phyloP scores from a whole-genome alignment of 108 stramenopile genomes.

The Nannochloropsis granulata region DNA sequence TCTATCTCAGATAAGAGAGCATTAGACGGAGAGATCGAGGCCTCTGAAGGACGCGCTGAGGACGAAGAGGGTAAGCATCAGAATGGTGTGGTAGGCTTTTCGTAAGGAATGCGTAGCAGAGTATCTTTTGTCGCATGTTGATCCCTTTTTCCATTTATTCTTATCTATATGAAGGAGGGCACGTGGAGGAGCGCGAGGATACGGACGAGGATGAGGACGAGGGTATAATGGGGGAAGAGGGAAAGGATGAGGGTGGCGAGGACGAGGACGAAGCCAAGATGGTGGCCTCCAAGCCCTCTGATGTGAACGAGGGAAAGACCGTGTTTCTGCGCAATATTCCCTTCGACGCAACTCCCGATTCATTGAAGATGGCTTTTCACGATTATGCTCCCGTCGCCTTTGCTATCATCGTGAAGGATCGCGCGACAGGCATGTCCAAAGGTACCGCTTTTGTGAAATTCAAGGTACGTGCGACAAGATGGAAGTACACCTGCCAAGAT shows the following conservation, averaged over 20 bases:
- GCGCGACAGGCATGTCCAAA: constrained; percentile 16
- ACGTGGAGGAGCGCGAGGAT: constrained; percentile 7
- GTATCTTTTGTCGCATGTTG: too few relatives aligned
- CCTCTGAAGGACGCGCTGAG: too few relatives aligned
- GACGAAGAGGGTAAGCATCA: too few relatives aligned
- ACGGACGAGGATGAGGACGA: constrained; percentile 24
- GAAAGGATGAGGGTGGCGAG: constrained; percentile 7
- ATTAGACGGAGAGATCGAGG: too few relatives aligned
- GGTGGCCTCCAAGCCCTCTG: not conserved
- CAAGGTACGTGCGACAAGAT: constrained; percentile 16
- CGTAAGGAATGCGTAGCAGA: too few relatives aligned
- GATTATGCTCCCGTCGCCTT: constrained; percentile 61
- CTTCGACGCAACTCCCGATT: constrained; percentile 75
- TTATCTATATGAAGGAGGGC: not conserved
- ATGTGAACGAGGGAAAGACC: constrained; percentile 44
- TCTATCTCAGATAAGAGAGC: too few relatives aligned
- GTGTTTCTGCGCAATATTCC: constrained; percentile 86
- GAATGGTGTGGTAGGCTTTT: too few relatives aligned
- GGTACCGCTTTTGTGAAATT: constrained; percentile 62
- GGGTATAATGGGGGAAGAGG: constrained; percentile 4
- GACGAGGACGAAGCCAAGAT: not conserved
- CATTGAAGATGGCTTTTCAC: constrained; percentile 57
- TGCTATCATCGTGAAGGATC: constrained; percentile 76
- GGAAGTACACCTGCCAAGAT: not conserved
- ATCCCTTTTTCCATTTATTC: too few relatives aligned